A percentile compares a stretch with the other conserved stretches of the same genome.
phyloP scores from a whole-genome alignment of 352 stramenopile genomes.

The Globisporangium cederbergense region DNA sequence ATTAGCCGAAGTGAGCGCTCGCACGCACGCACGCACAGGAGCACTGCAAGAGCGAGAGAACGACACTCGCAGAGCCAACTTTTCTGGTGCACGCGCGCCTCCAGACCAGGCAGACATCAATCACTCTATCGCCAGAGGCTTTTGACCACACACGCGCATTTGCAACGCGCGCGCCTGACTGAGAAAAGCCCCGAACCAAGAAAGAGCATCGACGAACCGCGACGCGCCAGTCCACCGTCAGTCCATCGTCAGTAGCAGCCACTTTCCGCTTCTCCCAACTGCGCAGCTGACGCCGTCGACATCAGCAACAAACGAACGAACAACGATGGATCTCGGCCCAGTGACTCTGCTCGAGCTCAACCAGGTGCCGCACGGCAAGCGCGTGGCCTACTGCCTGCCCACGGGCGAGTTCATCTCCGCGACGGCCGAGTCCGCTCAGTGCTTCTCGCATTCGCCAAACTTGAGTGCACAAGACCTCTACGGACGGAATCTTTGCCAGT shows the following conservation, averaged over 20 bases:
- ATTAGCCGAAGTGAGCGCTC: not conserved
- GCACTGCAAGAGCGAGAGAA: not conserved
- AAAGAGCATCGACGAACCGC: not conserved
- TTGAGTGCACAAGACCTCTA: conserved; percentile 42
- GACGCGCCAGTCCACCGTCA: not conserved
- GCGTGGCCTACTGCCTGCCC: conserved; percentile 64
- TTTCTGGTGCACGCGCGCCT: not conserved
- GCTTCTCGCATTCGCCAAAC: conserved; percentile 24
- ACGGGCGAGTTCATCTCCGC: conserved; percentile 77
- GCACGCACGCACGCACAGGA: not conserved
- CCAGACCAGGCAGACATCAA: not conserved
- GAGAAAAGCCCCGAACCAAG: not conserved
- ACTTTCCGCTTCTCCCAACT: not conserved
- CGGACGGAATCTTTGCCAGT: conserved; percentile 58
- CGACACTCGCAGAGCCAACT: not conserved
- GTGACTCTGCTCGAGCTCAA: conserved; percentile 69
- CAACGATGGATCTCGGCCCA: conserved; percentile 40
- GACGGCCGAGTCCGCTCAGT: conserved; percentile 36
- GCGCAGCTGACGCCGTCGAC: conserved; percentile 1
- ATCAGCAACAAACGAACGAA: not conserved
- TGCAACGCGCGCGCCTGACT: no score
- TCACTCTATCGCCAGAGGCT: not conserved
- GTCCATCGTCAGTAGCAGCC: not conserved
- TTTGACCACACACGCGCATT: not conserved
- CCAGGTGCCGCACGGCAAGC: conserved; percentile 38